Conservation (phyloP, 2,329 filamentous ascomycete species). For the Bipolaris zeicola region DNA sequence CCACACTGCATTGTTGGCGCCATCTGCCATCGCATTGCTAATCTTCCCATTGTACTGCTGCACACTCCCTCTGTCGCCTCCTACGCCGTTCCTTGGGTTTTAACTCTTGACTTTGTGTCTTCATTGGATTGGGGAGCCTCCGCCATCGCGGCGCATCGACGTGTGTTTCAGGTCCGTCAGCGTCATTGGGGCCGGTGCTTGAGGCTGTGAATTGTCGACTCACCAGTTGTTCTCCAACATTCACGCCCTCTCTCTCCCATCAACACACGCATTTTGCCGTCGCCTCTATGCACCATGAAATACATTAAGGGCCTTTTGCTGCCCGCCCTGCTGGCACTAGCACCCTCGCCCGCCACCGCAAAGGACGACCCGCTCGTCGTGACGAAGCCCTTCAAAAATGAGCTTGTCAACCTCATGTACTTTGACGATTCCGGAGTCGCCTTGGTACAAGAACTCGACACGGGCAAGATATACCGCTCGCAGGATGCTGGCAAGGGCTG, state of each 20-base stretch:
- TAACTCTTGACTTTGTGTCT: neutral
- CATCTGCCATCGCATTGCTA: neutral
- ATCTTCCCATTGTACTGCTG: neutral
- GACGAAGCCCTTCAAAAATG: slow-evolving; percentile 67
- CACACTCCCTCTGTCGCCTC: neutral
- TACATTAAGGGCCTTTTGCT: slow-evolving; percentile 51
- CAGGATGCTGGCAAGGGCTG: slow-evolving; percentile 80
- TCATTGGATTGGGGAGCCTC: neutral
- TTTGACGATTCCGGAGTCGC: slow-evolving; percentile 88
- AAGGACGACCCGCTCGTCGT: slow-evolving; percentile 71
- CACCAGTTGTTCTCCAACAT: slow-evolving; percentile 44
- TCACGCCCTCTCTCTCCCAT: slow-evolving; percentile 20
- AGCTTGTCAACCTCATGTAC: slow-evolving; percentile 76
- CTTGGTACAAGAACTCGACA: slow-evolving; percentile 71
- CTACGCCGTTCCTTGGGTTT: neutral
- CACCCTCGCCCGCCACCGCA: slow-evolving; percentile 38
- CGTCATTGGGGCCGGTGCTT: slow-evolving; percentile 29
- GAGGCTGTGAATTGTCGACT: slow-evolving; percentile 40
- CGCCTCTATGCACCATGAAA: slow-evolving; percentile 49
- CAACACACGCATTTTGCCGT: slow-evolving; percentile 18
- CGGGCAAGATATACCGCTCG: slow-evolving; percentile 75
- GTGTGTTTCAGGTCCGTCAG: slow-evolving; percentile 44
- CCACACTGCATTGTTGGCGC: slow-evolving; percentile 7
- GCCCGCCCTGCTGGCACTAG: slow-evolving; percentile 58
- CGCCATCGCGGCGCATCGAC: slow-evolving; percentile 31